Evolutionary conservation across 306 rosid species (phyloP).

Genomic region (Ormosia emarginata): DNA sequence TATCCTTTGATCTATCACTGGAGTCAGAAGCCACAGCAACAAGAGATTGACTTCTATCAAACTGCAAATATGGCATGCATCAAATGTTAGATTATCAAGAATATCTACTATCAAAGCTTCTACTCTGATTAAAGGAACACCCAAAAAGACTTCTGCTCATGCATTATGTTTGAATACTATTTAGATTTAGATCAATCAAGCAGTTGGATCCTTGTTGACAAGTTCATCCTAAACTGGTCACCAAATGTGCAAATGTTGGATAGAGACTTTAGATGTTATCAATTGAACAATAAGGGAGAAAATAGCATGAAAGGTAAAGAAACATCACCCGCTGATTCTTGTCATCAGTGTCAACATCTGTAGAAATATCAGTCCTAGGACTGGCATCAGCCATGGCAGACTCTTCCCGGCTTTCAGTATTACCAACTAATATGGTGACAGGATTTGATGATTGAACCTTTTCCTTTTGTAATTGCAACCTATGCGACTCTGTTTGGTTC

Average conservation of each 20-base stretch:
- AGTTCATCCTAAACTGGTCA: background rate
- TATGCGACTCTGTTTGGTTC: slow-evolving; percentile 23
- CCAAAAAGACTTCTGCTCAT: background rate
- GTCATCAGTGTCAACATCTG: slow-evolving; percentile 94
- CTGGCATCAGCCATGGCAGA: slow-evolving; percentile 88
- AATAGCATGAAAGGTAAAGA: slow-evolving; percentile 21
- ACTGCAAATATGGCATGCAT: slow-evolving; percentile 46
- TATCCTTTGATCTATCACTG: slow-evolving; percentile 91
- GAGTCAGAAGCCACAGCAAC: slow-evolving; percentile 68
- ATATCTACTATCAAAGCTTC: background rate
- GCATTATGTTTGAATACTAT: background rate
- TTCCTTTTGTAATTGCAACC: slow-evolving; percentile 35
- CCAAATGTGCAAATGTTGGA: background rate
- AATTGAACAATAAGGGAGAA: background rate
- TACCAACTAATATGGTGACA: slow-evolving; percentile 31
- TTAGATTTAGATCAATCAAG: background rate
- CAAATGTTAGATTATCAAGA: slow-evolving; percentile 29
- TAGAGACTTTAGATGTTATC: slow-evolving; percentile 11
- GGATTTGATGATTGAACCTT: slow-evolving; percentile 47
- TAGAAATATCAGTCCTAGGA: slow-evolving; percentile 97
- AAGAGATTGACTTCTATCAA: slow-evolving; percentile 58
- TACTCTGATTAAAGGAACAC: background rate
- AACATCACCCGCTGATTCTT: slow-evolving; percentile 71
- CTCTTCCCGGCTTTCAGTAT: slow-evolving; percentile 44
- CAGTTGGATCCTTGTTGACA: background rate